phyloP scores from a whole-genome alignment of 371 early-diverging fungal species.

The Amoeboaphelidium protococcarum region DNA sequence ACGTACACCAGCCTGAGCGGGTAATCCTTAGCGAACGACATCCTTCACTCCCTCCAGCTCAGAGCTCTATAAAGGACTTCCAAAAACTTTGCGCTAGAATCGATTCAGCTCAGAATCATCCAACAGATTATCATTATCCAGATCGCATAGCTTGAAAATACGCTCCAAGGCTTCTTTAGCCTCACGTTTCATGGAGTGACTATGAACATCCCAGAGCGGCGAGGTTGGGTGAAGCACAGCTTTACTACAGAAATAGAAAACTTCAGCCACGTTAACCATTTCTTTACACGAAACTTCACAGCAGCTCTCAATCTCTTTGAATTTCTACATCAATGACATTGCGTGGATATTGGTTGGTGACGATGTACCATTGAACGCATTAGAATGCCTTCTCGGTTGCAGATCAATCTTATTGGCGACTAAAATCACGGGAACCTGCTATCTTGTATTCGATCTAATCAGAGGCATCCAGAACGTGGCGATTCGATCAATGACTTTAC shows the following conservation, averaged over 20 bases:
- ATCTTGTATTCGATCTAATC: too few relatives aligned
- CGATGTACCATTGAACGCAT: constrained; percentile 41
- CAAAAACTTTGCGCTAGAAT: constrained; percentile 79
- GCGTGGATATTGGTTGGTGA: constrained; percentile 46
- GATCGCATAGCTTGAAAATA: constrained; percentile 78
- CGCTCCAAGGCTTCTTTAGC: constrained; percentile 68
- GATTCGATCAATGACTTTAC: too few relatives aligned
- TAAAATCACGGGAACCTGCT: constrained; percentile 65
- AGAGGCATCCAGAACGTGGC: too few relatives aligned
- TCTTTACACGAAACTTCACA: constrained; percentile 90
- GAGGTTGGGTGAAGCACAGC: constrained; percentile 89
- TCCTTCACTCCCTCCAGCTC: constrained; percentile 84
- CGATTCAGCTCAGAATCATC: constrained; percentile 80
- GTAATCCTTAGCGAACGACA: constrained; percentile 64
- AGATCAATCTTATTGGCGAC: constrained; percentile 95
- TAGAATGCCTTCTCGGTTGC: too few relatives aligned
- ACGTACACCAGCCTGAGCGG: constrained; percentile 54
- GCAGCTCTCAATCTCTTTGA: constrained; percentile 92
- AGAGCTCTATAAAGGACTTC: constrained; percentile 64
- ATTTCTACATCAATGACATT: constrained; percentile 88
- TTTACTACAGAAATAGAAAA: constrained; percentile 96
- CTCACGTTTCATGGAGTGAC: constrained; percentile 57
- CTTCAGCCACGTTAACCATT: constrained; percentile 73
- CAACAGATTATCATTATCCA: constrained; percentile 64
- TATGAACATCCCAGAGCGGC: constrained; percentile 74